Percentiles rank a stretch among this genome's conserved stretches.
phyloP scores from a whole-genome alignment of 1,139 yeast species.

The Yamadazyma sp. region DNA sequence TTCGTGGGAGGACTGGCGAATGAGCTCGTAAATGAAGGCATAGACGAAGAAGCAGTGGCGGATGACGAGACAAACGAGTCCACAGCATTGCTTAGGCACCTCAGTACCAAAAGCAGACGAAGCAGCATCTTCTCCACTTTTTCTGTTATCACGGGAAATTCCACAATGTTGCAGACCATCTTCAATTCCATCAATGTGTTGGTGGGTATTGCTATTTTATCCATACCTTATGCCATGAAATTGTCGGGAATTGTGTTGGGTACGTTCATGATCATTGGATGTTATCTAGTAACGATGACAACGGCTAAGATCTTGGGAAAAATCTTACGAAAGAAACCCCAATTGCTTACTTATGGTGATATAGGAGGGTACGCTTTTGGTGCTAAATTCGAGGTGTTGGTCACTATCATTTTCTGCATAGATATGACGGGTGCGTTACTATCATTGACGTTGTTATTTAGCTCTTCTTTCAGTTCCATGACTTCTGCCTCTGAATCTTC shows the following conservation, averaged over 20 bases:
- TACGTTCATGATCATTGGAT: conserved; percentile 44
- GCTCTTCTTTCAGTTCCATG: conserved; percentile 76
- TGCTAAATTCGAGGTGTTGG: conserved; percentile 48
- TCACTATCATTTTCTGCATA: conserved; percentile 69
- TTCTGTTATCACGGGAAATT: conserved; percentile 24
- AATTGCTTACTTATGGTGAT: conserved; percentile 41
- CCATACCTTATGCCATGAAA: conserved; percentile 77
- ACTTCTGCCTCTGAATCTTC: conserved; percentile 46
- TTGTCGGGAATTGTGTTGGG: conserved; percentile 84
- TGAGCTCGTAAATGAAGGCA: background rate
- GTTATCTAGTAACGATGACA: conserved; percentile 63
- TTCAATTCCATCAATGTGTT: conserved; percentile 85
- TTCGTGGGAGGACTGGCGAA: conserved; percentile 16
- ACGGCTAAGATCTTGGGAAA: conserved; percentile 59
- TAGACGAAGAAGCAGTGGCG: conserved; percentile 7
- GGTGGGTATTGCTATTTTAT: conserved; percentile 82
- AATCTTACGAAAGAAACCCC: conserved; percentile 29
- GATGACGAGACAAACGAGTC: conserved; percentile 16
- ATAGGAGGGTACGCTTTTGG: conserved; percentile 51
- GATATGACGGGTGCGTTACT: conserved; percentile 81
- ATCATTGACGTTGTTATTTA: conserved; percentile 72
- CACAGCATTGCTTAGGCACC: conserved; percentile 7
- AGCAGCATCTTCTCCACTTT: conserved; percentile 15
- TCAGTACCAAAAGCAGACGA: conserved; percentile 15
- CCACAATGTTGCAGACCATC: conserved; percentile 81